Evolutionary conservation across 176 grass and related monocot species (phyloP).

Genomic region (barley (Hordeum vulgare)): MorexV3_pseudomolecules_assembly NC_058524.1:2545040-2545539

Average conservation of each 20-base stretch:
- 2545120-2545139: neutral
- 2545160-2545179: neutral
- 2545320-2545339: neutral
- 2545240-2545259: neutral
- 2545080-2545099: neutral
- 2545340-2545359: neutral
- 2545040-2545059: neutral
- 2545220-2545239: neutral
- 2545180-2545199: neutral
- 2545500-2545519: neutral
- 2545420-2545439: neutral
- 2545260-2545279: neutral
- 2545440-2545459: neutral
- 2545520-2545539: neutral
- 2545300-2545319: neutral
- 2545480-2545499: neutral
- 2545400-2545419: neutral
- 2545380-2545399: neutral
- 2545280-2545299: neutral
- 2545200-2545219: neutral
- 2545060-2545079: neutral
- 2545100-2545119: conserved; percentile 1
- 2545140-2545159: neutral
- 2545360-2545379: neutral
- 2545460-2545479: neutral